Base-by-base conservation (phyloP, 441 rosid genomes). In the Populus hybrid region DNA sequence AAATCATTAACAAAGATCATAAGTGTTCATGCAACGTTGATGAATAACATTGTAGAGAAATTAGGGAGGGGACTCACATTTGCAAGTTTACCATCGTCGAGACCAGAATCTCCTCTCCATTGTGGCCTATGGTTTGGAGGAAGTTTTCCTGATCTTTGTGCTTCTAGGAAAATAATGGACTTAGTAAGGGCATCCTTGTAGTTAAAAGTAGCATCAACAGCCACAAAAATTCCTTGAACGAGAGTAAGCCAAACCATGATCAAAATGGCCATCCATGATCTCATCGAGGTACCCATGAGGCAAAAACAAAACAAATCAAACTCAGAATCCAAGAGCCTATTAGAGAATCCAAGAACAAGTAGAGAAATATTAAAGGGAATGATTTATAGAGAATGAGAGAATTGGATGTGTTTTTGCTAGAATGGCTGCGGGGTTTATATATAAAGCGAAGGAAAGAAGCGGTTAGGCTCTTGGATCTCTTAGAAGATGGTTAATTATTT, bases 101-200 rank as follows among this genome's bases (percentile, higher is more conserved):
- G 94, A 71, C 85, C 97, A 53, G 99, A 95, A 77, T 95, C 95
- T 68, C 97, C 98, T 83, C 99, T 89, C 99, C 99, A 95, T 16
- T 86, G 72, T 4, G 83, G 64, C 80, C 98, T 82, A 61, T 91
- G 80, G 63, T 83, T 85, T 33, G 90, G 80, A 38, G 93, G 97
- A 24, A 95, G 93, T 79, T 89, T 90, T 64, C 98, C 99, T 21
- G 99, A 95, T 84, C 98, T 87, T 76, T 93, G 99, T 10, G 97
- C 96, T 84, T 95, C 98, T 6, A 95, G 82, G 85, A 95, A 95
- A 74, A 95, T 83, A 20, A 93, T 70, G 16, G 97, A 93, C 83
- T 91, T 95, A 9, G 88, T 76, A 6, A 92, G 85, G 38, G 97
- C 98, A 0, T 91, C 95, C 82, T 85, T 91, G 80, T 93, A 93